Base-by-base conservation (phyloP, 2,329 filamentous ascomycete genomes). In the Paecilomyces sp. region DNA sequence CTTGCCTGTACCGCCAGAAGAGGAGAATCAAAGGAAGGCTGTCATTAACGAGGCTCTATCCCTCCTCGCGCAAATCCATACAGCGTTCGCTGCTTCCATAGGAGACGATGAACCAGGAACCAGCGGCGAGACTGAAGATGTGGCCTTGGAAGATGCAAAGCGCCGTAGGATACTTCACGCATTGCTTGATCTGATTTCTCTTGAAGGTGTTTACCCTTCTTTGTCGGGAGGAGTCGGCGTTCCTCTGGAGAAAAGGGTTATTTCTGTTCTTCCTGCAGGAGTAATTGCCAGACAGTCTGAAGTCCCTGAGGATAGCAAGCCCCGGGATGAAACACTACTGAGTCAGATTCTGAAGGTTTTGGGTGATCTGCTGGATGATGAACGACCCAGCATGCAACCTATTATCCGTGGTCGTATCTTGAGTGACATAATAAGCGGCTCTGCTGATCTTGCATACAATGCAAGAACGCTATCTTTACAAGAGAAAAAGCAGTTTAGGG, bases 181-280 rank as follows among this genome's bases (percentile, higher is more conserved):
- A 4, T 64, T 79, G 6, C 64, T 79, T 53, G 77, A 79, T 58
- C 62, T 79, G 55, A 69, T 79, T 47, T 77, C 77, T 2, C 60
- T 79, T 6, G 77, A 79, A 60, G 77, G 77, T 4, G 74, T 79
- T 25, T 78, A 79, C 62, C 77, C 77, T 5, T 77, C 69, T 5
- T 67, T 78, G 15, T 77, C 76, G 13, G 62, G 66, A 22, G 76
- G 76, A 22, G 75, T 77, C 51, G 76, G 76, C 1, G 75, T 79
- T 54, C 77, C 77, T 11, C 64, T 79, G 12, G 75, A 78, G 62
- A 70, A 76, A 59, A 70, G 77, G 55, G 71, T 79, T 7, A 75
- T 77, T 50, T 78, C 77, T 25, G 74, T 75, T 13, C 60, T 79
- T 24, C 76, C 77, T 6, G 67, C 71, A 6, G 77, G 77, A 0